Base-by-base conservation (phyloP, 2,329 filamentous ascomycete species). In the Salinomyces thailandicus region DNA sequence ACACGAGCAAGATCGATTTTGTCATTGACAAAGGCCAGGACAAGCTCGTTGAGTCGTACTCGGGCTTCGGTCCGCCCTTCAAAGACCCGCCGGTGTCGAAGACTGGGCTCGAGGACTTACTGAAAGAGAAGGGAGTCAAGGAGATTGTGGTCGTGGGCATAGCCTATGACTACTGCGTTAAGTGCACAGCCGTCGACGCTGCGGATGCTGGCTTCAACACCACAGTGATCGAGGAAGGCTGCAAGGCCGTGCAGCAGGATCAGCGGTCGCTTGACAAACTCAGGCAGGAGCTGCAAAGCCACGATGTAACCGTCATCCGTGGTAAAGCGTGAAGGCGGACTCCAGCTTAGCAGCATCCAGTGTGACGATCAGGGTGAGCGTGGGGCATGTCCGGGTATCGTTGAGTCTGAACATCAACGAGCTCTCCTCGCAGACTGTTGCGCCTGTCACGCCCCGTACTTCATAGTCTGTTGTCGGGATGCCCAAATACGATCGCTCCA, bases 151-250 rank as follows among this genome's bases (percentile, higher is more conserved):
- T 91, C 15, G 85, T 85, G 1, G 91, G 91, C 0, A 57, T 98
- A 37, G 89, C 91, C 3, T 79, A 77, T 13, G 91, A 96, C 60
- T 94, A 83, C 59, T 98, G 91, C 58, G 87, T 96, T 37, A 80
- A 77, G 55, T 72, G 64, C 44, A 93, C 86, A 12, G 89, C 87
- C 0, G 61, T 85, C 34, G 83, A 95, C 67, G 79, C 87, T 1
- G 69, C 62, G 2, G 73, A 71, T 45, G 79, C 82, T 49, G 89
- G 87, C 0, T 95, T 91, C 55, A 66, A 60, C 48, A 82, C 81
- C 3, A 84, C 72, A 58, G 71, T 96, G 16, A 67, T 96, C 3
- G 75, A 79, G 49, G 85, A 96, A 51, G 86, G 71, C 6, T 87
- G 82, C 4, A 77, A 69, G 56, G 72, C 83, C 4, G 85, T 95